Percentiles rank a stretch among this genome's conserved stretches.
These are phyloP conservation scores for Aspergillus sp. DNA, from an alignment of 2,329 filamentous ascomycete species.

Conservation along the genomic window DNA sequence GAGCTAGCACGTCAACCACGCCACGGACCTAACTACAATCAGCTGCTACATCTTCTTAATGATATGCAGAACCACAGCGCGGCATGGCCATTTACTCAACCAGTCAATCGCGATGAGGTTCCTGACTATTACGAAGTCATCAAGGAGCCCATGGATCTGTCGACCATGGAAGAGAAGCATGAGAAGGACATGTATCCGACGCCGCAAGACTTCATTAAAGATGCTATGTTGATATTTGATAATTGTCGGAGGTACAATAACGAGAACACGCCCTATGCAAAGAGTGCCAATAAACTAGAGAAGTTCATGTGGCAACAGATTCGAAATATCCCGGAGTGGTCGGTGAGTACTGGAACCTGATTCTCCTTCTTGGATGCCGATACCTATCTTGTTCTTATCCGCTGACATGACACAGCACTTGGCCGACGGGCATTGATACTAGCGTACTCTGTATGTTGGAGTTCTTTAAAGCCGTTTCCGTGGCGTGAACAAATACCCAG, in stretches of 20 bases:
- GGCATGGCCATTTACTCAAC: conserved; percentile 91
- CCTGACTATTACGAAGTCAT: conserved; percentile 99
- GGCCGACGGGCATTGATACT: conserved; percentile 38
- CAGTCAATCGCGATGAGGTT: conserved; percentile 93
- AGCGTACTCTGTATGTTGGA: conserved; percentile 6
- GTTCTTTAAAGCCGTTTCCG: conserved; percentile 17
- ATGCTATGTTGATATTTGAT: conserved; percentile 85
- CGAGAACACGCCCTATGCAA: conserved; percentile 90
- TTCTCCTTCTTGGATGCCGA: not conserved
- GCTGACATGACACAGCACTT: conserved; percentile 36
- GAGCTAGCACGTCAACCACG: conserved; percentile 91
- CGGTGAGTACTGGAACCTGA: conserved; percentile 45
- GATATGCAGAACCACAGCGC: conserved; percentile 92
- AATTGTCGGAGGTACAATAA: conserved; percentile 98
- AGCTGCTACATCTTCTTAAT: conserved; percentile 87
- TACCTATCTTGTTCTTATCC: not conserved
- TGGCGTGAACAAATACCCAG: conserved; percentile 20
- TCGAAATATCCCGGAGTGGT: conserved; percentile 91
- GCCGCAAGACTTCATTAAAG: conserved; percentile 88
- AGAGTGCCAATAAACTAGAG: conserved; percentile 88
- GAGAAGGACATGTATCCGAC: conserved; percentile 89
- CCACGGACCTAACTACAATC: conserved; percentile 94
- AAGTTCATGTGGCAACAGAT: conserved; percentile 96
- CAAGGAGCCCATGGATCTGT: conserved; percentile 94
- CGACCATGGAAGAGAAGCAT: conserved; percentile 93